Percentiles rank a stretch among this genome's conserved stretches.
phyloP scores from a whole-genome alignment of 257 asterid species.

The Scutellaria barbata region DNA sequence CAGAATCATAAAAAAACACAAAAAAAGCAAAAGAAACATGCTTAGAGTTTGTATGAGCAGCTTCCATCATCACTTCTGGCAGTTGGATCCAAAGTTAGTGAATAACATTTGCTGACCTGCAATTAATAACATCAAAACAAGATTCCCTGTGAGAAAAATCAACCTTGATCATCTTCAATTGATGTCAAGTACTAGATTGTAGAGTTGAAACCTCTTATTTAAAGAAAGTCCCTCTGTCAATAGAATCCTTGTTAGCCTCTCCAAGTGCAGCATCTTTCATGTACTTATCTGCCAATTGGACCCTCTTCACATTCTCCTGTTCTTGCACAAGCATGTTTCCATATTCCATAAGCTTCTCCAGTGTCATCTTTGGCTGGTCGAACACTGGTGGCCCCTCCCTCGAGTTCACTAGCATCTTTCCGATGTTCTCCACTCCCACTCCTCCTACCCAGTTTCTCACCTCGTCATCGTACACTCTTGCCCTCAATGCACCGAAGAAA shows the following conservation, averaged over 20 bases:
- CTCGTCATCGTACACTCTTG: slow-evolving; percentile 64
- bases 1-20: slow-evolving; percentile 18
- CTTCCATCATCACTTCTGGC: slow-evolving; percentile 60
- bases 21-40: background rate
- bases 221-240: slow-evolving; percentile 49
- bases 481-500: slow-evolving; percentile 72
- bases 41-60: slow-evolving; percentile 46
- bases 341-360: slow-evolving; percentile 56
- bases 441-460: slow-evolving; percentile 53
- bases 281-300: slow-evolving; percentile 57
- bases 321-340: slow-evolving; percentile 60
- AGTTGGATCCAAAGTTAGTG: slow-evolving; percentile 55
- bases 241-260: slow-evolving; percentile 65
- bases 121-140: slow-evolving; percentile 47
- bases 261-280: slow-evolving; percentile 64
- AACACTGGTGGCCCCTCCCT: slow-evolving; percentile 52
- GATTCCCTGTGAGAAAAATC: too few relatives aligned
- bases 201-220: slow-evolving; percentile 14
- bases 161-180: too few relatives aligned
- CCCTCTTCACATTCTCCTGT: slow-evolving; percentile 74
- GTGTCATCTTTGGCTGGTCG: slow-evolving; percentile 61
- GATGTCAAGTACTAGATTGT: too few relatives aligned
- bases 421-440: slow-evolving; percentile 57
- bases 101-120: slow-evolving; percentile 43
- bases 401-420: slow-evolving; percentile 57